These are phyloP conservation scores for Populus tremula DNA, from an alignment of 345 rosid species.

Conservation along the genomic window DNA sequence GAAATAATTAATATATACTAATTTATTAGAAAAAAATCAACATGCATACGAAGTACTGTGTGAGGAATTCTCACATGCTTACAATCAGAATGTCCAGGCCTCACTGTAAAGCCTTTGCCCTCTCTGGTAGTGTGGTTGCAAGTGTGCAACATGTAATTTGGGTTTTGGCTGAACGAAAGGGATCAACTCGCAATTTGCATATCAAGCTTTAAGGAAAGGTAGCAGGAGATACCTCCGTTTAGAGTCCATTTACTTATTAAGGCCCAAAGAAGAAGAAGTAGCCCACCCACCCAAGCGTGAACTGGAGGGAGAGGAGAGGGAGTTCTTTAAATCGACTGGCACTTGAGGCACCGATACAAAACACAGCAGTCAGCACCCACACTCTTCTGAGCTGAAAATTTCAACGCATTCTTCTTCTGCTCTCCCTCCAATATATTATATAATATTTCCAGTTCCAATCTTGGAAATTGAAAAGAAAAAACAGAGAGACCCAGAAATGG, in stretches of 20 bases:
- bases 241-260: no score
- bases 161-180: background rate
- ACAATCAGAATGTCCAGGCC: no score
- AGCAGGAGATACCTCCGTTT: no score
- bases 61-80: no score
- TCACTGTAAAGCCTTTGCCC: no score
- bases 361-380: background rate
- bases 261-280: no score
- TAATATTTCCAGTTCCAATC: background rate
- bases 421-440: background rate
- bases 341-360: background rate
- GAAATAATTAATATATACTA: no score
- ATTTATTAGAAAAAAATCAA: no score
- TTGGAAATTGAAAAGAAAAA: background rate
- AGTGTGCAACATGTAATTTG: background rate
- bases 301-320: background rate
- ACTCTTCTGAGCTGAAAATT: background rate
- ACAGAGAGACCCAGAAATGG: conserved; percentile 32
- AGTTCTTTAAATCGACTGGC: background rate
- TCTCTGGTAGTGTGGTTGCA: background rate
- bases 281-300: no score
- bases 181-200: no score
- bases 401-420: background rate
- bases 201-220: no score
- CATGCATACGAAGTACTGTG: no score